A percentile compares a stretch with the other conserved stretches of the same genome.
Evolutionary conservation across 2,329 filamentous ascomycete species (phyloP).

Genomic region (Fusarium devonianum): DNA sequence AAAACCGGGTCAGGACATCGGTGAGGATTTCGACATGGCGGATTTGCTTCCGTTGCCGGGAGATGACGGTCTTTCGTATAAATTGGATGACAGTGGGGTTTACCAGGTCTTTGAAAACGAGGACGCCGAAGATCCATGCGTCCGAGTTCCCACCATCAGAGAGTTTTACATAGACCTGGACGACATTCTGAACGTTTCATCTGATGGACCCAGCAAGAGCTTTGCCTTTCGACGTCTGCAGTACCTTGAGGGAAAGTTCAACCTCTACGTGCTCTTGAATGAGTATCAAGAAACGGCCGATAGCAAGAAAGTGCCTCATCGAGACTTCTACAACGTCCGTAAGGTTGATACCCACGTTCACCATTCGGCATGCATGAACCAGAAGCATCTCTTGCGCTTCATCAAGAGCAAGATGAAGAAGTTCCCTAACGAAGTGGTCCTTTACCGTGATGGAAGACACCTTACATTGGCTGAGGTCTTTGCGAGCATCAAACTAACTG

Average conservation of each 20-base stretch:
- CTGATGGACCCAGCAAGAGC: conserved; percentile 94
- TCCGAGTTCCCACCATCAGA: conserved; percentile 87
- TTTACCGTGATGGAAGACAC: conserved; percentile 90
- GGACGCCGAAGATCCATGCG: conserved; percentile 70
- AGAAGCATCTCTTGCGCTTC: conserved; percentile 96
- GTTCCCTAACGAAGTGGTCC: conserved; percentile 89
- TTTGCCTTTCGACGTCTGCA: conserved; percentile 95
- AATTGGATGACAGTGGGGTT: conserved; percentile 82
- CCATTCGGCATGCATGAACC: conserved; percentile 99
- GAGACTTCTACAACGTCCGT: conserved; percentile 98
- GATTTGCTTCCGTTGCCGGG: conserved; percentile 79
- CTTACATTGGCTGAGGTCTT: conserved; percentile 93
- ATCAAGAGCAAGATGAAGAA: conserved; percentile 99
- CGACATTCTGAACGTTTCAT: conserved; percentile 84
- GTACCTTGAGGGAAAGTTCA: conserved; percentile 96
- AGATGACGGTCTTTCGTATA: conserved; percentile 74
- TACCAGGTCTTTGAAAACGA: conserved; percentile 88
- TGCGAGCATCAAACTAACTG: conserved; percentile 94
- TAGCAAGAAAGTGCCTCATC: conserved; percentile 95
- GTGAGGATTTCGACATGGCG: conserved; percentile 87
- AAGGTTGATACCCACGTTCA: conserved; percentile 99
- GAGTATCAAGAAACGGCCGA: conserved; percentile 98
- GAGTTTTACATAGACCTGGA: conserved; percentile 98
- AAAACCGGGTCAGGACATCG: conserved; percentile 89
- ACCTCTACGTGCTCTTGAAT: conserved; percentile 90